Evolutionary conservation across 2,329 filamentous ascomycete species (phyloP).

Genomic region (Alternaria sp.): DNA sequence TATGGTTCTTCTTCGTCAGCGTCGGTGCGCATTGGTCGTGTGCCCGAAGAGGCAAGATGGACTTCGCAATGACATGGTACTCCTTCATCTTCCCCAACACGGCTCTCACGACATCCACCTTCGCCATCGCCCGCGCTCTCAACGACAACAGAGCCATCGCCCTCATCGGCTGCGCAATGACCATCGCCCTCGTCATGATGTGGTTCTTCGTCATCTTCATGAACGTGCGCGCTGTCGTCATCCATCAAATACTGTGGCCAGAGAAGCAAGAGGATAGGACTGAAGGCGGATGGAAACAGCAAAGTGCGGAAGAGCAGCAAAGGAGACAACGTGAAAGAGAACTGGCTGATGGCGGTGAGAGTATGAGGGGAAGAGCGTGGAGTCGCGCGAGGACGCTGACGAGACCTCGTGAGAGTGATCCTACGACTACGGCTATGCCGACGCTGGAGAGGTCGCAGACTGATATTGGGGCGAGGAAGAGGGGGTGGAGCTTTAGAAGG

Average conservation of each 20-base stretch:
- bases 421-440: not conserved
- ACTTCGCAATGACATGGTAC: conserved; percentile 87
- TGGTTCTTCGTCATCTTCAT: conserved; percentile 73
- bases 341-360: conserved; percentile 26
- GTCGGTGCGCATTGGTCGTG: conserved; percentile 78
- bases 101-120: conserved; percentile 74
- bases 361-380: conserved; percentile 24
- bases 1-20: conserved; percentile 85
- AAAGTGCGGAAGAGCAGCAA: conserved; percentile 38
- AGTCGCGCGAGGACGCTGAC: conserved; percentile 31
- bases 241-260: conserved; percentile 77
- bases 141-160: conserved; percentile 60
- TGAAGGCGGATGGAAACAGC: conserved; percentile 63
- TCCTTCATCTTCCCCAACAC: conserved; percentile 85
- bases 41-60: conserved; percentile 65
- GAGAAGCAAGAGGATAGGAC: conserved; percentile 71
- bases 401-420: conserved; percentile 14
- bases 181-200: conserved; percentile 67
- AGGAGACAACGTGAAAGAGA: conserved; percentile 22
- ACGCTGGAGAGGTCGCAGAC: conserved; percentile 13
- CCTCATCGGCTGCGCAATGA: conserved; percentile 72
- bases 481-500: conserved; percentile 26
- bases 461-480: conserved; percentile 14
- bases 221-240: conserved; percentile 73
- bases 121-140: conserved; percentile 68